Conservation (phyloP, 108 stramenopile species). For the Aurantiochytrium sp. region DNA sequence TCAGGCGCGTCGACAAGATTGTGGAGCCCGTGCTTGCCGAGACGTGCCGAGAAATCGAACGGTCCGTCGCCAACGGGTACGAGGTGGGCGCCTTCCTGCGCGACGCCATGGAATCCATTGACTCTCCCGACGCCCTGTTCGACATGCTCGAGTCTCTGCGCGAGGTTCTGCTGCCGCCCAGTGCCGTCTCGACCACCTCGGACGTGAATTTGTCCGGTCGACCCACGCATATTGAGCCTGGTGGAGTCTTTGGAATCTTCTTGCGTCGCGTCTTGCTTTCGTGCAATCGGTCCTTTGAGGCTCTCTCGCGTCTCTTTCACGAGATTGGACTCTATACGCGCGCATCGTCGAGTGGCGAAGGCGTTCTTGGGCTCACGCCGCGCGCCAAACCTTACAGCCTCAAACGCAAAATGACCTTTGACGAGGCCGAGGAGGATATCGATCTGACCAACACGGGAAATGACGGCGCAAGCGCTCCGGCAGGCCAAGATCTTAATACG, state of each 20-base stretch:
- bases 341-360: neutral
- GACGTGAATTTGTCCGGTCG: neutral
- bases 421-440: neutral
- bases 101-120: neutral
- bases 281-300: neutral
- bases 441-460: neutral
- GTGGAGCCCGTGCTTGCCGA: neutral
- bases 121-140: neutral
- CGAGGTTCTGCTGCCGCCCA: neutral
- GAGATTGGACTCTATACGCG: neutral
- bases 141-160: neutral
- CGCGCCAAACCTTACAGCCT: neutral
- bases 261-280: neutral
- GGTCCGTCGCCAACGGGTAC: neutral
- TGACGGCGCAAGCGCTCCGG: neutral
- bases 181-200: neutral
- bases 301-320: neutral
- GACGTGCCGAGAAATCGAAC: neutral
- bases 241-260: slow-evolving; percentile 10
- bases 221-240: neutral
- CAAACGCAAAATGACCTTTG: neutral
- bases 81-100: neutral
- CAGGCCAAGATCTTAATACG: neutral
- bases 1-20: neutral
- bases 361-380: neutral